Conservation (phyloP, 1,284 basidiomycete genomes). For the Ustilago loliicola region DNA sequence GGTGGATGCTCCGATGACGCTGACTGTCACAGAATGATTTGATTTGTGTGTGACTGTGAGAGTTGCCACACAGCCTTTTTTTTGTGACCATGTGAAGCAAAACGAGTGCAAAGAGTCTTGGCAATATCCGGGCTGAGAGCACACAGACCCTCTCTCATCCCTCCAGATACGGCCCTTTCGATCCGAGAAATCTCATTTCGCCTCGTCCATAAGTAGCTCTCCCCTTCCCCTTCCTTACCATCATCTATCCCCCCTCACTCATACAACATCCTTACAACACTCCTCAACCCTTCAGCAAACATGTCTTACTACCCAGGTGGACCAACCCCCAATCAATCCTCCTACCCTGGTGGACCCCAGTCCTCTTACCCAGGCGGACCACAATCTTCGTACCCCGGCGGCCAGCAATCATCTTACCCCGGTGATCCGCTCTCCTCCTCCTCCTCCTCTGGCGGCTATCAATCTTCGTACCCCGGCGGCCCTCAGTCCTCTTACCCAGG, state of each 20-base stretch:
- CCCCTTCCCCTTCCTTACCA: not conserved
- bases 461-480: slow-evolving; percentile 26
- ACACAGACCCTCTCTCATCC: too few species aligned
- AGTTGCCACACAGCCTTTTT: slow-evolving; percentile 11
- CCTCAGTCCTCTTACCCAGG: slow-evolving; percentile 14
- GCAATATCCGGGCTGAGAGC: too few species aligned
- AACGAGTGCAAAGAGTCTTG: too few species aligned
- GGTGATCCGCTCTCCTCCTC: slow-evolving; percentile 26
- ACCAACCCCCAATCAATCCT: slow-evolving; percentile 18
- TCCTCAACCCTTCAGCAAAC: not conserved
- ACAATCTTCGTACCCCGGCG: slow-evolving; percentile 41
- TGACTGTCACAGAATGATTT: too few species aligned
- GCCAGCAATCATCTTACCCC: slow-evolving; percentile 41
- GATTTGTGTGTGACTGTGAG: too few species aligned
- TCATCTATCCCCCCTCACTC: not conserved
- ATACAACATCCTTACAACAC: not conserved
- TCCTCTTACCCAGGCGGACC: slow-evolving; percentile 39
- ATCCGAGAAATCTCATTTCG: slow-evolving; percentile 3
- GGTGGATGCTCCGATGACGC: too few species aligned
- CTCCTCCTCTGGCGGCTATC: slow-evolving; percentile 10
- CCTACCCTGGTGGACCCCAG: slow-evolving; percentile 34
- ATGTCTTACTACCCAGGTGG: slow-evolving; percentile 46
- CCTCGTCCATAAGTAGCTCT: slow-evolving; percentile 12
- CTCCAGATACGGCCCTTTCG: too few species aligned
- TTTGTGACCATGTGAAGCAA: too few species aligned